phyloP scores from a whole-genome alignment of 306 rosid species.

The Crataegus laevigata region DNA sequence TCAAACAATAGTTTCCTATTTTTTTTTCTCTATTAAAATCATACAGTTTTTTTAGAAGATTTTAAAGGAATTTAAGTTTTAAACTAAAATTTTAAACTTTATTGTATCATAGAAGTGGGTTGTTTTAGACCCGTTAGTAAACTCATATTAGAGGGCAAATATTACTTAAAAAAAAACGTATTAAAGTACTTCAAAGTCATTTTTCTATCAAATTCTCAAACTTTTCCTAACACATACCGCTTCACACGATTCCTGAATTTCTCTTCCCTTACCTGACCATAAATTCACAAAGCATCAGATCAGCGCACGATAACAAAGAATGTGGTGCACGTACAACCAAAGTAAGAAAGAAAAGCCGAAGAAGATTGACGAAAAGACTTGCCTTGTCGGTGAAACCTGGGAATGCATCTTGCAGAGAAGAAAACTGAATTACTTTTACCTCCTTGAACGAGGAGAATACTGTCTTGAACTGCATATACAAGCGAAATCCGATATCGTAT shows the following conservation, averaged over 20 bases:
- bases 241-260: slow-evolving; percentile 69
- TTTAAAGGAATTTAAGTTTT: no score
- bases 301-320: background rate
- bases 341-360: background rate
- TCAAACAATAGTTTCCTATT: no score
- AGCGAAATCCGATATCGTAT: slow-evolving; percentile 12
- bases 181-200: no score
- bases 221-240: no score
- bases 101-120: no score
- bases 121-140: no score
- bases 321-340: background rate
- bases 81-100: no score
- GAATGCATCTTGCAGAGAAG: slow-evolving; percentile 85
- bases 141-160: no score
- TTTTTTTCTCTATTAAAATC: no score
- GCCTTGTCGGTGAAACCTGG: slow-evolving; percentile 67
- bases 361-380: background rate
- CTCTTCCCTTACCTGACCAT: slow-evolving; percentile 54
- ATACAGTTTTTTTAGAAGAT: no score
- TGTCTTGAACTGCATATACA: slow-evolving; percentile 49
- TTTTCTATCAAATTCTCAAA: no score
- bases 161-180: no score
- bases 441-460: slow-evolving; percentile 78
- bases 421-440: slow-evolving; percentile 79
- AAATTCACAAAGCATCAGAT: slow-evolving; percentile 2